Conservation (phyloP, 768 basidiomycete species). For the Lactarius hatsudake region DNA sequence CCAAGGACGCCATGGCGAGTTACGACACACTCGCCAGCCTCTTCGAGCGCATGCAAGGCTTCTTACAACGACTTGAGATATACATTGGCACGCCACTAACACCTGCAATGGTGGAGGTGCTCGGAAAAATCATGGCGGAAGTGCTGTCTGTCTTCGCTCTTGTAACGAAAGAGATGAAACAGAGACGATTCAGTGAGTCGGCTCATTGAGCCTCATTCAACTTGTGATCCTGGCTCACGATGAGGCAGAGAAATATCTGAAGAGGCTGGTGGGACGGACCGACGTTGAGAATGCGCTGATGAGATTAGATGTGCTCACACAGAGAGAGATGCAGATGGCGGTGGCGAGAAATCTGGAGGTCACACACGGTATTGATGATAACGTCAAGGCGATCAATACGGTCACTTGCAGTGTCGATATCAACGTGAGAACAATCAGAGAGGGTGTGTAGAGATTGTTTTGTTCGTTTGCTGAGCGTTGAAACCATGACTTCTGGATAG, state of each 20-base stretch:
- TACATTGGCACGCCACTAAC: background rate
- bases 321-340: conserved; percentile 1
- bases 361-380: too few relatives aligned
- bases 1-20: conserved; percentile 1
- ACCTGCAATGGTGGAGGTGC: background rate
- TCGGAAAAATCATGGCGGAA: conserved; percentile 2
- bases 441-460: background rate
- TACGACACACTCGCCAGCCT: conserved; percentile 1
- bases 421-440: background rate
- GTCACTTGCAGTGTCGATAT: background rate
- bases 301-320: conserved; percentile 5
- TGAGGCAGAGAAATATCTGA: background rate
- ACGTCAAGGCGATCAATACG: too few relatives aligned
- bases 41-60: conserved; percentile 5
- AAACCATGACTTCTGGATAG: background rate
- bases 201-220: too few relatives aligned
- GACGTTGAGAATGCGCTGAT: background rate
- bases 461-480: background rate
- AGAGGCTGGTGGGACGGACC: background rate
- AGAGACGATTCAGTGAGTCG: background rate
- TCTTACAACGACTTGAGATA: conserved; percentile 6
- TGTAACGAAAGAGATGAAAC: conserved; percentile 1
- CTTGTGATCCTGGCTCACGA: background rate
- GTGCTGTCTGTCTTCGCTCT: background rate
- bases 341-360: background rate